phyloP scores from a whole-genome alignment of 805 yeast genomes.

The Candida fluviatilis region DNA sequence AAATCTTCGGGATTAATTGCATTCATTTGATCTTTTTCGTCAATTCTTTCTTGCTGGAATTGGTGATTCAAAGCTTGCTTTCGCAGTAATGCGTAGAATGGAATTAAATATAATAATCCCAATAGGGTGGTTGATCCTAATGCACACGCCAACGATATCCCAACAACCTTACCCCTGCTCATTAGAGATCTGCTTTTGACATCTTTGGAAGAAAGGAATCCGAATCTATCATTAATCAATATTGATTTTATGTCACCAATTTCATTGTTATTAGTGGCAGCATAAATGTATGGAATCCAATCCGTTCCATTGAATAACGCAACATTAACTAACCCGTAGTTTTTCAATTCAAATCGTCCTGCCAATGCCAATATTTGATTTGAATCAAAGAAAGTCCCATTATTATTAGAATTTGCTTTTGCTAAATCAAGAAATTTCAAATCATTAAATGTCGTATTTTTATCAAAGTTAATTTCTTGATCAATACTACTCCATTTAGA shows the following conservation, averaged over 20 bases:
- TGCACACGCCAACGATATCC: slow-evolving; percentile 44
- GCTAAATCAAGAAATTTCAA: slow-evolving; percentile 38
- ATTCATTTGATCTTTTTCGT: slow-evolving; percentile 42
- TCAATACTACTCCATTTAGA: slow-evolving; percentile 45
- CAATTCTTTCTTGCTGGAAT: slow-evolving; percentile 26
- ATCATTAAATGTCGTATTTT: slow-evolving; percentile 40
- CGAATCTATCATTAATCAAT: slow-evolving; percentile 30
- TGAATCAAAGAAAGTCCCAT: slow-evolving; percentile 37
- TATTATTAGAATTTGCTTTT: slow-evolving; percentile 22
- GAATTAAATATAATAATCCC: slow-evolving; percentile 40
- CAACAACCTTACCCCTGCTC: slow-evolving; percentile 41
- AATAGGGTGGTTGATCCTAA: slow-evolving; percentile 38
- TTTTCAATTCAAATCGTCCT: slow-evolving; percentile 48
- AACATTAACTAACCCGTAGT: slow-evolving; percentile 54
- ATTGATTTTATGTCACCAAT: slow-evolving; percentile 29
- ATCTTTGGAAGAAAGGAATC: slow-evolving; percentile 34
- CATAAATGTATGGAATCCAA: slow-evolving; percentile 65
- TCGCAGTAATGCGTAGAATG: slow-evolving; percentile 32
- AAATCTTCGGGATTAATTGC: slow-evolving; percentile 42
- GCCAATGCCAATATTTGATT: slow-evolving; percentile 49
- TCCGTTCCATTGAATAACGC: slow-evolving; percentile 61
- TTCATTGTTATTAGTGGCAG: slow-evolving; percentile 19
- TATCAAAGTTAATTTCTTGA: slow-evolving; percentile 19
- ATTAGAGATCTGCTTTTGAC: slow-evolving; percentile 16
- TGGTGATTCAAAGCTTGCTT: slow-evolving; percentile 17